Evolutionary conservation across 2,329 filamentous ascomycete species (phyloP).

Genomic region (Aspergillus ochraceoroseus): DNA sequence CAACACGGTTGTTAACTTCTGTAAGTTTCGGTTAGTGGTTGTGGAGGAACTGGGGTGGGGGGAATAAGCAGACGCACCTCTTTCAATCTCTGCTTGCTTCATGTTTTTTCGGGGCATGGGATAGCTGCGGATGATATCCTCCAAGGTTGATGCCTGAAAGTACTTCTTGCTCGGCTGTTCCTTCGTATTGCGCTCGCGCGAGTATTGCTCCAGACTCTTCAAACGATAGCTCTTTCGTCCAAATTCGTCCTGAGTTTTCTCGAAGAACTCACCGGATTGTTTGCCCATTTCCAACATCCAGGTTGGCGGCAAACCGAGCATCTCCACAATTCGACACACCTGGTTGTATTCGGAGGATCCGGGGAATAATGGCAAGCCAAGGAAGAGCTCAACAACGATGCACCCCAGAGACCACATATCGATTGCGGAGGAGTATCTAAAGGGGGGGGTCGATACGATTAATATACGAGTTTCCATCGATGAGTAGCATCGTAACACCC

Average conservation of each 20-base stretch:
- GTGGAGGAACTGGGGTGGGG: neutral
- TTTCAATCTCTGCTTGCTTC: conserved; percentile 93
- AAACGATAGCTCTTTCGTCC: conserved; percentile 84
- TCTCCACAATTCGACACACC: conserved; percentile 93
- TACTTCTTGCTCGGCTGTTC: conserved; percentile 99
- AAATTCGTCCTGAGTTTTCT: conserved; percentile 87
- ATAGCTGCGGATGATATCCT: conserved; percentile 96
- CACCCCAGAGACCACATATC: conserved; percentile 99
- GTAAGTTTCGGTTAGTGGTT: conserved; percentile 24
- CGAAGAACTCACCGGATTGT: conserved; percentile 94
- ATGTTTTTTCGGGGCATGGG: conserved; percentile 99
- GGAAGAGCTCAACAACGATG: conserved; percentile 95
- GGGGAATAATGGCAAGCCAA: conserved; percentile 89
- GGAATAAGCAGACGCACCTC: conserved; percentile 60
- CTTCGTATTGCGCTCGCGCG: conserved; percentile 89
- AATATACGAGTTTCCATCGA: too few species aligned
- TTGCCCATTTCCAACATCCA: conserved; percentile 99
- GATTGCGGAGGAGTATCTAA: conserved; percentile 86
- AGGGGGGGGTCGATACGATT: conserved; percentile 1
- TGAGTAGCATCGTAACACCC: too few species aligned
- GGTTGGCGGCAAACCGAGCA: conserved; percentile 91
- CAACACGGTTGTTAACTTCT: conserved; percentile 98
- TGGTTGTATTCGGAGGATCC: conserved; percentile 99
- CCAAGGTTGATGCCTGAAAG: conserved; percentile 87
- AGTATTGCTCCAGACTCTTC: conserved; percentile 98